These are phyloP conservation scores for Leptomonas pyrrhocoris DNA, from an alignment of 208 protist species.

Conservation along the genomic window DNA sequence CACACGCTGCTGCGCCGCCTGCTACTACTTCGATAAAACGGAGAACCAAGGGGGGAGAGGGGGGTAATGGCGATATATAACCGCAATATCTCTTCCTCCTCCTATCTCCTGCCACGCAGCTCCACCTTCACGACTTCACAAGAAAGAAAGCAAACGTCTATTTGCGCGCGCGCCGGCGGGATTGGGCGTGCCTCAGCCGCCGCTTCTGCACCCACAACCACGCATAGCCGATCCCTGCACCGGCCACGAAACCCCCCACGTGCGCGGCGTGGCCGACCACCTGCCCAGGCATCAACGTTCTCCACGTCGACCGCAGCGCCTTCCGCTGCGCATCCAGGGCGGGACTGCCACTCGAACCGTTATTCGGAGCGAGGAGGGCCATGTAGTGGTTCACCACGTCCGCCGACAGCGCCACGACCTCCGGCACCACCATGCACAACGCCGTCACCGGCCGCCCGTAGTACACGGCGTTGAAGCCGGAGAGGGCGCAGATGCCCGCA, in stretches of 20 bases:
- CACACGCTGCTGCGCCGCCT: too few relatives aligned
- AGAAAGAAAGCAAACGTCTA: not conserved
- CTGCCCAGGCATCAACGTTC: slow-evolving; percentile 40
- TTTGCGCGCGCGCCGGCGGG: not conserved
- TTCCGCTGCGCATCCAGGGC: slow-evolving; percentile 14
- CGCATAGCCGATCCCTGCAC: slow-evolving; percentile 38
- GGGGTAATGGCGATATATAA: too few relatives aligned
- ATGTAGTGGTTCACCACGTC: slow-evolving; percentile 26
- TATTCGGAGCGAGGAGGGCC: not conserved
- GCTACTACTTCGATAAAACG: too few relatives aligned
- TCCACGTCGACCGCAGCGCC: slow-evolving; percentile 22
- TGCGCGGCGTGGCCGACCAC: slow-evolving; percentile 70
- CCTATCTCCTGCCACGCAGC: too few relatives aligned
- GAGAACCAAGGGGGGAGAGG: too few relatives aligned
- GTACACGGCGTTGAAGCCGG: slow-evolving; percentile 62
- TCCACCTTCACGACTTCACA: too few relatives aligned
- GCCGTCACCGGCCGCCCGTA: slow-evolving; percentile 41
- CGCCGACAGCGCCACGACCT: slow-evolving; percentile 29
- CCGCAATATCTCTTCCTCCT: too few relatives aligned
- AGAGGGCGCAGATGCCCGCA: slow-evolving; percentile 53
- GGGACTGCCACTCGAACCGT: not conserved
- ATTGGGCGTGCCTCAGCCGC: not conserved
- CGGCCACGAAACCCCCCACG: slow-evolving; percentile 60
- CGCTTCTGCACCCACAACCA: slow-evolving; percentile 37
- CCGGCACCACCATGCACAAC: slow-evolving; percentile 38